These are phyloP conservation scores for Croton setiger DNA, from an alignment of 441 rosid genomes.

Conservation along the genomic window DNA sequence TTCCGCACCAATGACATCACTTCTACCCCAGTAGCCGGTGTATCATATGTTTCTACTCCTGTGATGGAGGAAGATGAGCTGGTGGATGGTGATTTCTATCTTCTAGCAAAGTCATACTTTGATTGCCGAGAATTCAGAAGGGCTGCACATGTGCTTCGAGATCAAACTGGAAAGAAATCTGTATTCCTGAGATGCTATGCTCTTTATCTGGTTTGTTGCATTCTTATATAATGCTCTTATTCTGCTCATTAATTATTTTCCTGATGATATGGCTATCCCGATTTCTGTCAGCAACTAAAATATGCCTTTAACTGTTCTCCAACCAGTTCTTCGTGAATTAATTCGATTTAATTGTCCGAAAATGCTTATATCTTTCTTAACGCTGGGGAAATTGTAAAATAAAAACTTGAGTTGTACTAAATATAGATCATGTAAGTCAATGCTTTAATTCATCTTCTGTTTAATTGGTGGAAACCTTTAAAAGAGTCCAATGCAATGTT, in stretches of 20 bases:
- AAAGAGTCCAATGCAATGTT: not conserved
- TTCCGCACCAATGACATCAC: slow-evolving; percentile 68
- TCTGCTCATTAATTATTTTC: not conserved
- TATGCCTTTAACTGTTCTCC: not conserved
- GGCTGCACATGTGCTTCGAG: slow-evolving; percentile 80
- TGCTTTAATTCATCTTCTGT: slow-evolving; percentile 1
- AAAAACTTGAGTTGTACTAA: not conserved
- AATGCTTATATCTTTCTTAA: not conserved
- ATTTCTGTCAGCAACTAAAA: not conserved
- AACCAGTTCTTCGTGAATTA: not conserved
- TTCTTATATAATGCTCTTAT: not conserved
- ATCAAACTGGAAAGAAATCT: slow-evolving; percentile 71
- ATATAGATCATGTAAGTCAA: not conserved
- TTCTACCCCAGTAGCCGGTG: slow-evolving; percentile 61
- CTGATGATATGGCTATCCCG: not conserved
- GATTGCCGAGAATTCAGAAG: slow-evolving; percentile 81
- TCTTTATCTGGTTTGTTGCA: slow-evolving; percentile 66
- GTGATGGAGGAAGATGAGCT: slow-evolving; percentile 73
- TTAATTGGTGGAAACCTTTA: not conserved
- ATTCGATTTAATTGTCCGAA: not conserved
- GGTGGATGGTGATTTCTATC: slow-evolving; percentile 65
- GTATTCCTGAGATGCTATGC: slow-evolving; percentile 84
- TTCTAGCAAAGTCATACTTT: slow-evolving; percentile 76
- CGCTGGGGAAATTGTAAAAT: not conserved
- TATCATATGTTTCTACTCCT: slow-evolving; percentile 72